These are phyloP conservation scores for Aeschynomene evenia DNA, from an alignment of 306 rosid genomes.

Conservation along the genomic window DNA sequence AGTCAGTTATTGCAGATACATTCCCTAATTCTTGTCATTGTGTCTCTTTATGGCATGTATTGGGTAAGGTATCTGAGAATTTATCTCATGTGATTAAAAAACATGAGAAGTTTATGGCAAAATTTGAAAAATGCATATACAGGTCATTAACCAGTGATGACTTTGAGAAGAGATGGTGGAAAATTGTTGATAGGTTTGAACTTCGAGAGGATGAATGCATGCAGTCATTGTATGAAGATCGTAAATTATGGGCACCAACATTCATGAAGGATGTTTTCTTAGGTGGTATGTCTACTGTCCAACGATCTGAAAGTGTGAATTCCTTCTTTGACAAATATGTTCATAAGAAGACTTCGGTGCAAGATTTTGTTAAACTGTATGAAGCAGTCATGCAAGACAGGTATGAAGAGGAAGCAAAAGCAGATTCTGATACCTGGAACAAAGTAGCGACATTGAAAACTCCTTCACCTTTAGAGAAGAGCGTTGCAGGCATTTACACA, in stretches of 20 bases:
- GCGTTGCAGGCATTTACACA: slow-evolving; percentile 74
- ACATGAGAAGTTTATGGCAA: slow-evolving; percentile 73
- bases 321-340: slow-evolving; percentile 89
- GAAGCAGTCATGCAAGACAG: slow-evolving; percentile 87
- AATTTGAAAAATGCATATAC: slow-evolving; percentile 83
- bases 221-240: slow-evolving; percentile 75
- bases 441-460: slow-evolving; percentile 71
- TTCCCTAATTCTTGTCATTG: slow-evolving; percentile 69
- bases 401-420: slow-evolving; percentile 98
- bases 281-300: slow-evolving; percentile 87
- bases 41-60: slow-evolving; percentile 79
- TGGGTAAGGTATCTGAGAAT: slow-evolving; percentile 83
- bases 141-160: slow-evolving; percentile 80
- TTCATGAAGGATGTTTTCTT: slow-evolving; percentile 72
- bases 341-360: slow-evolving; percentile 85
- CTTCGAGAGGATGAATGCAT: slow-evolving; percentile 81
- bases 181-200: slow-evolving; percentile 69
- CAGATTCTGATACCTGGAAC: slow-evolving; percentile 94
- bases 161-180: slow-evolving; percentile 89
- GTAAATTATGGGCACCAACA: slow-evolving; percentile 81
- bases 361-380: slow-evolving; percentile 83
- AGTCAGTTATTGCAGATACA: slow-evolving; percentile 65
- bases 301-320: slow-evolving; percentile 91
- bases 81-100: slow-evolving; percentile 70
- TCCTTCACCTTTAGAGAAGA: slow-evolving; percentile 96